Base-by-base conservation (phyloP, 257 asterid species). In the Cordia subcordata region DNA sequence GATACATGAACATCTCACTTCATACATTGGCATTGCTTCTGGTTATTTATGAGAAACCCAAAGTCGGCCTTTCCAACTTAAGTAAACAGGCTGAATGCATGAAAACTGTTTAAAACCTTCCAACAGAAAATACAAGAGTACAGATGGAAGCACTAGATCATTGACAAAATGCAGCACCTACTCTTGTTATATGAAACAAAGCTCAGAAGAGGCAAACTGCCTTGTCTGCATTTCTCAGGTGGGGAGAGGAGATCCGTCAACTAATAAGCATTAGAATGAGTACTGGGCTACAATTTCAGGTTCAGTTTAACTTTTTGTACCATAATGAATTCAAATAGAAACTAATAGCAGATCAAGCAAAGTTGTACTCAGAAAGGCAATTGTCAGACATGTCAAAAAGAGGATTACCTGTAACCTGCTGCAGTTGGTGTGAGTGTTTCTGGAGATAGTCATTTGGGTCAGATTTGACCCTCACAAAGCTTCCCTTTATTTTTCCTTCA, bases 391-490 rank as follows among this genome's bases (percentile, higher is more conserved):
- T 40, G 47, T 53, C n/a, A n/a, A n/a, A n/a, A n/a, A n/a, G n/a
- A n/a, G n/a, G 71, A 64, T 58, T 68, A 92, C 99, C 97, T 81
- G 85, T 77, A 55, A 92, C 94, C 70, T 56, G 85, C 71, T 84
- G 91, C 66, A 93, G 95, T 73, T 86, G 96, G 82, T 84, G 76
- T 40, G 79, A 75, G 71, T 79, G 72, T 77, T 82, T 86, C 66
- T 92, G 96, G 62, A 37, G 68, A 66, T 75, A 86, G 74, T 93
- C 96, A 60, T 78, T 66, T 13, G 88, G 96, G 68, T 92, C 96
- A 56, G 85, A 71, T 63, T 80, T 92, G 71, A 92, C 69, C 82
- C 97, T 80, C 68, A 93, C 95, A 70, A 84, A 86, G 79, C 97
- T 82, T 45, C 96, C 97, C 68, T 83, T 67, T 50, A 89, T 16